phyloP scores from a whole-genome alignment of 2,329 filamentous ascomycete species.

The Calonectria pauciramosa region DNA sequence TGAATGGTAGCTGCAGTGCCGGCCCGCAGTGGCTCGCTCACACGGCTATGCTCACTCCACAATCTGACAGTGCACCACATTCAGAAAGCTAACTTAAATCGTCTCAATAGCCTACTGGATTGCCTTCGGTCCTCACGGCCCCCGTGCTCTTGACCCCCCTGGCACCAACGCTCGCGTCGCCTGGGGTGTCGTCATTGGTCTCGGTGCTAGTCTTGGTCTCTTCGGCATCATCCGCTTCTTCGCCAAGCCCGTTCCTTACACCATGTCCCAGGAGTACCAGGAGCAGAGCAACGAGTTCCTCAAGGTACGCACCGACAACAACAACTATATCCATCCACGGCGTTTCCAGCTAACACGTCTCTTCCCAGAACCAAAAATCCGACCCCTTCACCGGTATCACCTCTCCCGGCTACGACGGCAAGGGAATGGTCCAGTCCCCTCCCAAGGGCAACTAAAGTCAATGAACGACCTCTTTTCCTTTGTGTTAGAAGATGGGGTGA shows the following conservation, averaged over 20 bases:
- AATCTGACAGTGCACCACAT: slow-evolving; percentile 27
- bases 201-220: slow-evolving; percentile 76
- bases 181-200: slow-evolving; percentile 77
- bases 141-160: slow-evolving; percentile 84
- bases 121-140: slow-evolving; percentile 96
- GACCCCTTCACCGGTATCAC: slow-evolving; percentile 90
- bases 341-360: slow-evolving; percentile 29
- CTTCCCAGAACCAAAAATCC: slow-evolving; percentile 80
- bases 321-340: not conserved
- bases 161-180: slow-evolving; percentile 87
- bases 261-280: slow-evolving; percentile 98
- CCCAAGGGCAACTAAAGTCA: slow-evolving; percentile 63
- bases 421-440: slow-evolving; percentile 82
- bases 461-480: slow-evolving; percentile 48
- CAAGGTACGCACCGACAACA: slow-evolving; percentile 69
- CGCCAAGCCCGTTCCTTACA: slow-evolving; percentile 80
- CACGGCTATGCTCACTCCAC: slow-evolving; percentile 28
- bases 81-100: slow-evolving; percentile 54
- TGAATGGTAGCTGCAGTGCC: slow-evolving; percentile 38
- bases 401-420: slow-evolving; percentile 82
- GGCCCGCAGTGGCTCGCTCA: slow-evolving; percentile 32
- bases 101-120: slow-evolving; percentile 92
- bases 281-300: slow-evolving; percentile 95
- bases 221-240: slow-evolving; percentile 81
- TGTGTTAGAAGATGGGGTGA: slow-evolving; percentile 52